Base-by-base conservation (phyloP, 805 yeast genomes). In the Lipomyces sp. region DNA sequence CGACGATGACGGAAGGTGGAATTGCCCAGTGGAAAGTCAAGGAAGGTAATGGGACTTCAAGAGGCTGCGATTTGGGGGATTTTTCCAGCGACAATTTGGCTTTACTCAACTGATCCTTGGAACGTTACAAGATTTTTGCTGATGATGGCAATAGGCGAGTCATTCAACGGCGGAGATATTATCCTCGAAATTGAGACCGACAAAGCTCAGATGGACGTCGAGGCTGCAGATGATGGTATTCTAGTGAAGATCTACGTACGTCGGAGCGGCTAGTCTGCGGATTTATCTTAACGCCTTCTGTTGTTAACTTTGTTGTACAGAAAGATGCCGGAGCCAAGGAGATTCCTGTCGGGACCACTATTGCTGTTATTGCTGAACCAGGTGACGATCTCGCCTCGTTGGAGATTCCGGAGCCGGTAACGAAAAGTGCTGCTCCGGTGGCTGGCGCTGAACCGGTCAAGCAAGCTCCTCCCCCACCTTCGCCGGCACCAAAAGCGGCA, bases 151-250 rank as follows among this genome's bases (percentile, higher is more conserved):
- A 67, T 78, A 48, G 89, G 89, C 35, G 95, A 90, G 3, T 63
- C 82, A 3, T 94, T 89, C 78, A 75, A 81, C 39, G 84, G 96
- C 6, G 99, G 99, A 30, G 98, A 95, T 91, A 88, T 95, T 58
- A 86, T 94, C 73, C 98, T 97, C 65, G 98, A 94, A 81, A 88
- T 94, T 71, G 99, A 94, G 82, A 94, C 99, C 72, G 99, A 93
- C 79, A 93, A 93, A 83, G 98, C 98, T 63, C 87, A 92, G 69
- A 94, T 93, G 97, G 98, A 94, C 82, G 94, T 93, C 74, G 98
- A 93, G 82, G 94, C 97, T 2, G 91, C 84, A 71, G 99, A 94
- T 73, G 98, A 95, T 74, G 99, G 98, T 63, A 80, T 88, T 35
- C 65, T 95, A 76, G 97, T 92, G 75, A 91, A 91, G 78, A 88